These are phyloP conservation scores for Tuber umbilicatum DNA, from an alignment of 495 filamentous ascomycete species.

Conservation along the genomic window DNA sequence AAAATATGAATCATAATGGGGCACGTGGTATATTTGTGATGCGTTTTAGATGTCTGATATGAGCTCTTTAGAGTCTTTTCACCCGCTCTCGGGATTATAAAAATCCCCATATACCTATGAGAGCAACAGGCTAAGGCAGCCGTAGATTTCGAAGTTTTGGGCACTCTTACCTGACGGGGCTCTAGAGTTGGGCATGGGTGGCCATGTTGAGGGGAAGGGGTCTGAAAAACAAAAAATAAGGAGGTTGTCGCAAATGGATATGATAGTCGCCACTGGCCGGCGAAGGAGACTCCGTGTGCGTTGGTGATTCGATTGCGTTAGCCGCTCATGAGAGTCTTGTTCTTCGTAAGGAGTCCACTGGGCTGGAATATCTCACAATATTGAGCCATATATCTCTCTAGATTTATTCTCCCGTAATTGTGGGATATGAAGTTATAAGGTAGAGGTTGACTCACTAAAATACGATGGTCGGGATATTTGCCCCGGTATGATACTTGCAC, in stretches of 20 bases:
- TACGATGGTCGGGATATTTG: background rate
- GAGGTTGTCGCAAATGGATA: background rate
- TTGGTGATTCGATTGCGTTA: background rate
- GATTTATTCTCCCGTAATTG: background rate
- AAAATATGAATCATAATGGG: background rate
- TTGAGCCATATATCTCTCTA: background rate
- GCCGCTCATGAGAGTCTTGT: background rate
- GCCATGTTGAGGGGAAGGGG: background rate
- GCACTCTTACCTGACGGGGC: background rate
- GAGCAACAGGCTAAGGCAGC: background rate
- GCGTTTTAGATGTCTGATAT: background rate
- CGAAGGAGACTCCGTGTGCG: background rate
- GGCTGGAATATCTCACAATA: background rate
- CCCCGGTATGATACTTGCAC: background rate
- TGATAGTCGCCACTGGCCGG: background rate
- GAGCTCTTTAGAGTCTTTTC: background rate
- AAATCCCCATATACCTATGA: background rate
- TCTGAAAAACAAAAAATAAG: background rate
- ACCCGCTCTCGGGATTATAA: background rate
- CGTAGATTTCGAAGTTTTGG: background rate
- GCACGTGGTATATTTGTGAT: background rate
- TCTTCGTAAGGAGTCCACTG: background rate
- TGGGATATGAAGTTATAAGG: background rate
- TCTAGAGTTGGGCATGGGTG: background rate
- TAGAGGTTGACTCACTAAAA: background rate